A percentile compares a stretch with the other conserved stretches of the same genome.
phyloP scores from a whole-genome alignment of 768 basidiomycete species.

The Tricholoma hemisulphureum region DNA sequence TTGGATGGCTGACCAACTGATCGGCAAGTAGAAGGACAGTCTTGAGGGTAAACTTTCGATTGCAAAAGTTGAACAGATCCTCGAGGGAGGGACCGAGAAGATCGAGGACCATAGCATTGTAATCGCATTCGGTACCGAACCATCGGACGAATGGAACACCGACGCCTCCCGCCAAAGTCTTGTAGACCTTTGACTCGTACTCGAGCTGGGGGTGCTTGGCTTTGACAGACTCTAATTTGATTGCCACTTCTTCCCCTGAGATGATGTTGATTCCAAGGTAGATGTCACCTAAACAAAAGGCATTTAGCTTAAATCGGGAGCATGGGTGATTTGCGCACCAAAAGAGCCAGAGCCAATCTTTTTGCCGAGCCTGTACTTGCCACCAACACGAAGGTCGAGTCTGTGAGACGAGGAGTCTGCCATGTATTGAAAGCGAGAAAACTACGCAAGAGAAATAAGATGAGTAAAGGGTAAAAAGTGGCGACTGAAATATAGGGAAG shows the following conservation, averaged over 20 bases:
- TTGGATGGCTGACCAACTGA: constrained; percentile 69
- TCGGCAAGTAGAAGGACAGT: constrained; percentile 96
- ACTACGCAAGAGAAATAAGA: constrained; percentile 18
- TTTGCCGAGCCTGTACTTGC: constrained; percentile 97
- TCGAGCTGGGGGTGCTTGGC: constrained; percentile 99
- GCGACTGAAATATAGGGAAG: constrained; percentile 14
- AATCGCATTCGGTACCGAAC: constrained; percentile 96
- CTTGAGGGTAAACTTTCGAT: constrained; percentile 96
- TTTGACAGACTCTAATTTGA: constrained; percentile 99
- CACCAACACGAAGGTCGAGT: constrained; percentile 86
- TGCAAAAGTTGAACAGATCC: constrained; percentile 92
- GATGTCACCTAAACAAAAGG: constrained; percentile 76
- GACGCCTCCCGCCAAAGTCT: constrained; percentile 98
- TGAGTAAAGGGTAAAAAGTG: constrained; percentile 18
- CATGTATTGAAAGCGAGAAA: constrained; percentile 44
- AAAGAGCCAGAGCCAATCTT: constrained; percentile 99
- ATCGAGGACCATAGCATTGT: constrained; percentile 99
- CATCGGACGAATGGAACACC: constrained; percentile 98
- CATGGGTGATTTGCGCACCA: constrained; percentile 52
- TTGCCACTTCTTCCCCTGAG: constrained; percentile 98
- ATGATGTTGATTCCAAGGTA: constrained; percentile 99
- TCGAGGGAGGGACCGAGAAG: constrained; percentile 90
- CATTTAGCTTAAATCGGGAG: constrained; percentile 7
- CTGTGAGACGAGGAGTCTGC: constrained; percentile 69
- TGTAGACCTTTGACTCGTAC: constrained; percentile 94